Base-by-base conservation (phyloP, 2,329 filamentous ascomycete genomes). In the Diaporthe citrichinensis region DNA sequence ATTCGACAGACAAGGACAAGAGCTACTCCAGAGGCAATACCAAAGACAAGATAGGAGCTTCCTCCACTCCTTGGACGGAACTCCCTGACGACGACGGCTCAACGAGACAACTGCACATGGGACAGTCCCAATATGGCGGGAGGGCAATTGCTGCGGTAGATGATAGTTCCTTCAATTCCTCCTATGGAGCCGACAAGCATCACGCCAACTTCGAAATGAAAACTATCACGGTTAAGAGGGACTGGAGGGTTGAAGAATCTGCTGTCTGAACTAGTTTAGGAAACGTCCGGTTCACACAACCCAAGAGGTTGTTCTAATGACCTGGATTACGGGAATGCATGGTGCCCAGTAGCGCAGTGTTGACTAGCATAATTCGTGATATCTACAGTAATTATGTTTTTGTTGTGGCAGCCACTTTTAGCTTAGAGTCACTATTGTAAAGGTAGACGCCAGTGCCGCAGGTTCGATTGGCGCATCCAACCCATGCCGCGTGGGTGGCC, bases 161-260 rank as follows among this genome's bases (percentile, higher is more conserved):
- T 44, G 59, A 5, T 44, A 28, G 39, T 62, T 61, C 58, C 36
- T 61, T 61, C 10, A 41, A 44, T 61, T 41, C 58, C 36, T 44
- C 34, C 20, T n/a, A 25, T 39, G 55, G 55, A 39, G 20, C 59
- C 14, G n/a, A 62, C 1, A 10, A 17, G 6, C n/a, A 44, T 28
- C 39, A 62, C n/a, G 12, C 59, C n/a, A 62, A 31, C 59, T n/a
- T 62, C 1, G 44, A 51, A 36, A 14, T 51, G 62, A 67, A 36
- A 25, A 41, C 20, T 10, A 67, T 67, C 62, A 67, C 62, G 62
- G 61, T 67, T 23, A 49, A 67, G 41, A 51, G 41, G 41, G 61
- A 49, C 61, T 67, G 61, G 61, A 67, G 28, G 41, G 44, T 67
- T 49, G 61, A 67, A 49, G 61, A 67, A 49, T 67, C 61, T 28